Percentiles rank a stretch among this genome's conserved stretches.
These are phyloP conservation scores for Tricholoma sp. DNA, from an alignment of 768 basidiomycete species.

Conservation along the genomic window DNA sequence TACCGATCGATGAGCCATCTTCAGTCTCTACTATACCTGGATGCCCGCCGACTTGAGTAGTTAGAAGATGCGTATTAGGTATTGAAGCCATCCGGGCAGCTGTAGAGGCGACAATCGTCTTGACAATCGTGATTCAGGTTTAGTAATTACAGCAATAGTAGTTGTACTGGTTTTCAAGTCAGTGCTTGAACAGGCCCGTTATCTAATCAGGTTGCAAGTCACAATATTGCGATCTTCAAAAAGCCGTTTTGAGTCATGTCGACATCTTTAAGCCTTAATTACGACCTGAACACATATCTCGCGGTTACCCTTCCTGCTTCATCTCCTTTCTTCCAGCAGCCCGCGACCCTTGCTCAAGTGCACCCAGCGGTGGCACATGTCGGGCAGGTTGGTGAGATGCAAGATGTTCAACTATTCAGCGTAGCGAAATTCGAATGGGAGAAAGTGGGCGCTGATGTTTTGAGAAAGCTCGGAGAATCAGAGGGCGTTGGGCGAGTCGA, in stretches of 20 bases:
- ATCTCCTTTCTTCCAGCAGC: conserved; percentile 15
- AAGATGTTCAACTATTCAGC: conserved; percentile 25
- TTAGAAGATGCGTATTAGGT: conserved; percentile 2
- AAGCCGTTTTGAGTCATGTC: no score
- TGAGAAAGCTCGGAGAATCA: conserved; percentile 14
- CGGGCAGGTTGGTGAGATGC: conserved; percentile 27
- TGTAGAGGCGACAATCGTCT: background rate
- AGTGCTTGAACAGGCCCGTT: background rate
- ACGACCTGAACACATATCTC: conserved; percentile 21
- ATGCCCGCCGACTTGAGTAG: conserved; percentile 73
- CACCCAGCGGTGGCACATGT: conserved; percentile 23
- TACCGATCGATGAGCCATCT: conserved; percentile 77
- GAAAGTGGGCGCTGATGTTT: conserved; percentile 15
- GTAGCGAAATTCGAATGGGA: conserved; percentile 25
- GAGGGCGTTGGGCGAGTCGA: conserved; percentile 23
- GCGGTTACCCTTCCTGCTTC: conserved; percentile 21
- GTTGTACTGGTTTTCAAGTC: no score
- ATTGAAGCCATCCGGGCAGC: background rate
- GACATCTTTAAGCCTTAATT: conserved; percentile 15
- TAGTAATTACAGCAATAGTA: no score
- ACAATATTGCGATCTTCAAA: background rate
- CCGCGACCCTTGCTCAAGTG: conserved; percentile 17
- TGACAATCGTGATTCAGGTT: no score
- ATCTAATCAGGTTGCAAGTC: background rate
- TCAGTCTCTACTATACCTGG: conserved; percentile 64